Base-by-base conservation (phyloP, 2,329 filamentous ascomycete species). In the Cladophialophora carrionii region DNA sequence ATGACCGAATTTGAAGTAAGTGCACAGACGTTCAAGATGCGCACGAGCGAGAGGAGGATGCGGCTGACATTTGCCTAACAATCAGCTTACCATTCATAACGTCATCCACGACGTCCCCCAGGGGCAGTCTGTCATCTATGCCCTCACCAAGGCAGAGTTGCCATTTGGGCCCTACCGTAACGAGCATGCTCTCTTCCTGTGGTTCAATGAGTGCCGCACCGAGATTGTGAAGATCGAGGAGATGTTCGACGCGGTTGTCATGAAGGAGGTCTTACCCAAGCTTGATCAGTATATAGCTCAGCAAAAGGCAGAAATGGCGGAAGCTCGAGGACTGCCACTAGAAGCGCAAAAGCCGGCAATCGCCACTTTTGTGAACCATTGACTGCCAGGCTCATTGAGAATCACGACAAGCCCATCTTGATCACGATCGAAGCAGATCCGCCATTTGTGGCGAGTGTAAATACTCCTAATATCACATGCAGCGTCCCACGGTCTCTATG, bases 211-310 rank as follows among this genome's bases (percentile, higher is more conserved):
- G 9, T 3, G n/a, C 17, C n/a, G 48, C 48, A 26, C 17, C 10
- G 22, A 51, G 48, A 51, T 51, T 51, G 22, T 26, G 10, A 51
- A 51, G 48, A 22, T 51, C n/a, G 48, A 51, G 17, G 48, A 51
- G 20, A 51, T 51, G 48, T 22, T 51, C 10, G 48, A 51, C 17
- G 17, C 48, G 48, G 9, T 51, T 26, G 17, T 51, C 22, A 20
- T 51, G 17, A 51, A 22, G 48, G 22, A 51, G 48, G 17, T 51
- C 4, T 24, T 51, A 10, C 48, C 48, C 14, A 51, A 51, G 17
- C 22, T 51, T 51, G 22, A 51, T 10, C 17, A 51, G 22, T 51
- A 51, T 51, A 22, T 51, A 10, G 14, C 48, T 24, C n/a, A 24
- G 48, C 48, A 51, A 5, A 10, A 10, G 20, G 48, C 14, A 51